Evolutionary conservation across 2,329 filamentous ascomycete species (phyloP).

Genomic region (Neophaeococcomyces mojaviensis): DNA sequence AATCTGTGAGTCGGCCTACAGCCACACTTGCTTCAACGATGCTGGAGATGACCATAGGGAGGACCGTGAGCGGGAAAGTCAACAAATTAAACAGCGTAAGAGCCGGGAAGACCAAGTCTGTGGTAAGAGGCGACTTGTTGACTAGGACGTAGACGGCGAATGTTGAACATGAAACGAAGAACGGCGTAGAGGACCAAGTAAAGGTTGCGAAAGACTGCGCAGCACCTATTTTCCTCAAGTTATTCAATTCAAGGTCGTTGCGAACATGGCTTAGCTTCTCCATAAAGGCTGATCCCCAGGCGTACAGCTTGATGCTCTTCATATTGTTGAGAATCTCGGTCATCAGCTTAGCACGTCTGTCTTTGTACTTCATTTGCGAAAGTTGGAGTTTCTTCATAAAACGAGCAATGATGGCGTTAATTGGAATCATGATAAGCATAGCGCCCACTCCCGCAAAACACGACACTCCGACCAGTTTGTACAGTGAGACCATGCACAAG

Average conservation of each 20-base stretch:
- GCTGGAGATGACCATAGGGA: constrained; percentile 96
- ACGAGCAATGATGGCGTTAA: constrained; percentile 85
- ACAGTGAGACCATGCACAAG: constrained; percentile 91
- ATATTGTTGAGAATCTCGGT: constrained; percentile 99
- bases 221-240: constrained; percentile 89
- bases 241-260: constrained; percentile 93
- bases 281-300: constrained; percentile 96
- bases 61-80: constrained; percentile 84
- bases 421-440: constrained; percentile 95
- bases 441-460: constrained; percentile 93
- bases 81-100: constrained; percentile 90
- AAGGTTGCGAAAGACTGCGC: constrained; percentile 93
- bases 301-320: constrained; percentile 98
- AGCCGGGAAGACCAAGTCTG: constrained; percentile 92
- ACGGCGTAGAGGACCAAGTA: constrained; percentile 95
- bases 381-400: constrained; percentile 95
- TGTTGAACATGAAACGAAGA: constrained; percentile 93
- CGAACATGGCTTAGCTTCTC: constrained; percentile 92
- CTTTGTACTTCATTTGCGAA: constrained; percentile 98
- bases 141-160: constrained; percentile 92
- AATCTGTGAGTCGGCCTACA: constrained; percentile 74
- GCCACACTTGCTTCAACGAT: constrained; percentile 96
- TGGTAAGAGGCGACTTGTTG: constrained; percentile 71
- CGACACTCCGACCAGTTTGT: constrained; percentile 86
- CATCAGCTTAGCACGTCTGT: constrained; percentile 83